Conservation (phyloP, 176 grass and related monocot genomes). For the Oryza coarctata region DNA sequence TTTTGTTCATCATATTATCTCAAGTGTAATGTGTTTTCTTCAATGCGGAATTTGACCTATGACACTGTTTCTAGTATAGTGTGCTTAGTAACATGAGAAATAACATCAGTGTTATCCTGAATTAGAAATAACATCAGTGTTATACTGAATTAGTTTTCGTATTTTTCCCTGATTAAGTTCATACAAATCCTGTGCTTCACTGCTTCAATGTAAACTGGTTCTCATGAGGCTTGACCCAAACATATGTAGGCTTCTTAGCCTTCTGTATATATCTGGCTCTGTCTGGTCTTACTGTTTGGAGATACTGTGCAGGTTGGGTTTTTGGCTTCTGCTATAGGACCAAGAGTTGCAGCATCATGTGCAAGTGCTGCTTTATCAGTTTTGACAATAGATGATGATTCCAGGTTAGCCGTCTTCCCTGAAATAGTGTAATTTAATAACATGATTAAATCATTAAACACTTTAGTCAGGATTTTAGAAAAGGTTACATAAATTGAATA, state of each 20-base stretch:
- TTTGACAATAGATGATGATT: constrained; percentile 76
- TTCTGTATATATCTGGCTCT: constrained; percentile 20
- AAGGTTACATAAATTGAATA: background rate
- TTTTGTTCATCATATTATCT: background rate
- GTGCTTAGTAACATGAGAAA: background rate
- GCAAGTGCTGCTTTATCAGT: constrained; percentile 72
- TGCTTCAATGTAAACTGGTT: constrained; percentile 12
- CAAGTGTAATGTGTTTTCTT: background rate
- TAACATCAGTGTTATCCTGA: background rate
- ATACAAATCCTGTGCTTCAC: background rate
- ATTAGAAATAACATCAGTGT: background rate
- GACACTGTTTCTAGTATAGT: background rate
- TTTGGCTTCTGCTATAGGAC: constrained; percentile 84
- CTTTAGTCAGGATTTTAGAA: background rate
- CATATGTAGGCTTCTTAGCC: background rate
- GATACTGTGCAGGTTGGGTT: constrained; percentile 70
- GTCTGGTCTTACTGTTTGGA: constrained; percentile 21
- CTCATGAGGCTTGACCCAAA: background rate
- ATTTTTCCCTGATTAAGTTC: background rate
- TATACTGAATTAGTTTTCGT: background rate
- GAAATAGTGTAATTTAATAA: constrained; percentile 8
- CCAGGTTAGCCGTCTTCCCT: constrained; percentile 56
- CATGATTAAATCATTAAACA: constrained; percentile 35
- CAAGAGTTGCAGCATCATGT: constrained; percentile 93
- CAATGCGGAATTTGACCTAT: background rate